These are phyloP conservation scores for Primulina tabacum DNA, from an alignment of 257 asterid species.

Conservation along the genomic window DNA sequence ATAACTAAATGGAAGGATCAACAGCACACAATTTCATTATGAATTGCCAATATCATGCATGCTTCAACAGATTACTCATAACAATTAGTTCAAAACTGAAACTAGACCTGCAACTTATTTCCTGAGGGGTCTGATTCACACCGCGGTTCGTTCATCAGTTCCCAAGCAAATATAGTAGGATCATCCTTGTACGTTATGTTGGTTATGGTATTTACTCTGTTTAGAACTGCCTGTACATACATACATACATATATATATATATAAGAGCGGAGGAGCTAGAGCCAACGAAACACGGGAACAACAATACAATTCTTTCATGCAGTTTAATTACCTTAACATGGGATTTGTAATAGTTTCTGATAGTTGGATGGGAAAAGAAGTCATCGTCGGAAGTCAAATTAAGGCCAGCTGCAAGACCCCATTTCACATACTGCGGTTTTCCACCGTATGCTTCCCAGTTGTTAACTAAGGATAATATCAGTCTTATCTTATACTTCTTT, in stretches of 20 bases:
- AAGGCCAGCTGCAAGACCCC: conserved; percentile 88
- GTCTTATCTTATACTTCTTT: conserved; percentile 69
- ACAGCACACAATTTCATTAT: too few species aligned
- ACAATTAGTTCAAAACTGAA: neutral
- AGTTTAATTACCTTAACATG: conserved; percentile 55
- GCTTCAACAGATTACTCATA: neutral
- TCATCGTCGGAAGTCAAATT: conserved; percentile 86
- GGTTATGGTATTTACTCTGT: conserved; percentile 67
- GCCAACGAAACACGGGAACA: neutral
- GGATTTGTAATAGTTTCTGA: conserved; percentile 69
- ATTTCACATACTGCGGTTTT: conserved; percentile 85
- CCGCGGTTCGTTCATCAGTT: conserved; percentile 88
- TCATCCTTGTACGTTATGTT: conserved; percentile 86
- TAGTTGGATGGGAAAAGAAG: conserved; percentile 75
- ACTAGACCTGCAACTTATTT: conserved; percentile 62
- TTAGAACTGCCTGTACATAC: conserved; percentile 50
- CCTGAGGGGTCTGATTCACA: conserved; percentile 88
- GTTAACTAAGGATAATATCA: conserved; percentile 72
- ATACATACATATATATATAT: neutral
- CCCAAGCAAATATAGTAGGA: conserved; percentile 91
- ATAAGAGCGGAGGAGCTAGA: neutral
- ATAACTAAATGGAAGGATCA: neutral
- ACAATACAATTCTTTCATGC: neutral
- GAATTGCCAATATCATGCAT: neutral
- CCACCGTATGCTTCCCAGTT: conserved; percentile 98